Evolutionary conservation across 495 filamentous ascomycete genomes (phyloP).

Genomic region (Filosporella fistucella): DNA sequence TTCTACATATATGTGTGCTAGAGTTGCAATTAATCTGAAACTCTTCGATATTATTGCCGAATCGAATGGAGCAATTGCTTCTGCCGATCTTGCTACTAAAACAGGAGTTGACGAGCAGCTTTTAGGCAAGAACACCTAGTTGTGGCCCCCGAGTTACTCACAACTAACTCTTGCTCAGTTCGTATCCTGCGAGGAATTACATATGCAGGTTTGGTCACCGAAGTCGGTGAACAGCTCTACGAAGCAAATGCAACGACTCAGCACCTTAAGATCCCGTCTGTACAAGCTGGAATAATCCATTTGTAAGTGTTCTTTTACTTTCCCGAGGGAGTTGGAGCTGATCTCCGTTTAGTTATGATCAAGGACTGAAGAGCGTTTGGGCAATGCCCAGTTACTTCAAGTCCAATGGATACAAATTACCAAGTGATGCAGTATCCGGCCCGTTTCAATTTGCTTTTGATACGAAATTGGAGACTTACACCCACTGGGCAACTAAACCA

Average conservation of each 20-base stretch:
- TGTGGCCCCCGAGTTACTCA: no score
- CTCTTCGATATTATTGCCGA: conserved; percentile 16
- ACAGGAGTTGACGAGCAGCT: conserved; percentile 17
- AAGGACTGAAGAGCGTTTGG: conserved; percentile 2
- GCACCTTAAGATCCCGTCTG: conserved; percentile 3
- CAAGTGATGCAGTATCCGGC: neutral
- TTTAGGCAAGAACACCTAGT: conserved; percentile 5
- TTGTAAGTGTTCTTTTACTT: neutral
- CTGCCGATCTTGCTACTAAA: conserved; percentile 13
- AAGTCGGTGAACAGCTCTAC: conserved; percentile 5
- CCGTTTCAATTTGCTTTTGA: conserved; percentile 19
- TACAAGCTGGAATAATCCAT: conserved; percentile 12
- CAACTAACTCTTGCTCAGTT: conserved; percentile 2
- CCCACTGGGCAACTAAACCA: conserved; percentile 17
- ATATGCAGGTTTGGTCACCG: neutral
- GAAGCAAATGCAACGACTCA: conserved; percentile 6
- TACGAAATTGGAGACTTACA: conserved; percentile 17
- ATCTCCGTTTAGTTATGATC: conserved; percentile 6
- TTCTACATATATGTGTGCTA: conserved; percentile 15
- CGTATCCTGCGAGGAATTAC: conserved; percentile 8
- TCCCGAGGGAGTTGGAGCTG: neutral
- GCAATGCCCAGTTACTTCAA: conserved; percentile 12
- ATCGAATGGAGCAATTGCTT: conserved; percentile 8
- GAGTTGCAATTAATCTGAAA: conserved; percentile 21
- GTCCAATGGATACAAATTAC: conserved; percentile 1